phyloP scores from a whole-genome alignment of 257 asterid species.

The Jacaranda copaia region DNA sequence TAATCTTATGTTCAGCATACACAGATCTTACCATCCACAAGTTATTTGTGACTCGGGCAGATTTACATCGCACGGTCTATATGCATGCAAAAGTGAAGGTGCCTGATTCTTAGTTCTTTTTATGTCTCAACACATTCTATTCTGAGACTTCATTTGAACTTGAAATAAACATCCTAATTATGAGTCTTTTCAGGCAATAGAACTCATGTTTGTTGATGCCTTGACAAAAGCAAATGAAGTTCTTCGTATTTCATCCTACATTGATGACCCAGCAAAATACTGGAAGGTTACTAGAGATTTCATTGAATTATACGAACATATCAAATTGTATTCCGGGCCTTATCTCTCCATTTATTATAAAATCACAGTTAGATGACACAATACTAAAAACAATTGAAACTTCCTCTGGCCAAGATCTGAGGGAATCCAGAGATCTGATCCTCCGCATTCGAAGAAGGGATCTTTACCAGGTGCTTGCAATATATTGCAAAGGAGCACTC shows the following conservation, averaged over 20 bases:
- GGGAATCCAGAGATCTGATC: constrained; percentile 87
- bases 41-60: constrained; percentile 89
- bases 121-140: constrained; percentile 25
- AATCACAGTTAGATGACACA: constrained; percentile 84
- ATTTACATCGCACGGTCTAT: constrained; percentile 82
- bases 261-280: constrained; percentile 75
- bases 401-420: constrained; percentile 61
- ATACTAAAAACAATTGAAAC: constrained; percentile 81
- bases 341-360: constrained; percentile 19
- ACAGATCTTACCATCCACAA: constrained; percentile 93
- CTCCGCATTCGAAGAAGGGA: constrained; percentile 83
- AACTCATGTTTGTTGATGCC: constrained; percentile 89
- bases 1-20: constrained; percentile 33
- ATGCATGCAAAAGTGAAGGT: constrained; percentile 92
- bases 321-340: constrained; percentile 12
- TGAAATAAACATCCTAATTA: constrained; percentile 23
- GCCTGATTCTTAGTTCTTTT: constrained; percentile 23
- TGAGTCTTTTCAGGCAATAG: constrained; percentile 70
- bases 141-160: constrained; percentile 13
- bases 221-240: constrained; percentile 70
- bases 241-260: constrained; percentile 71
- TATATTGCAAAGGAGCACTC: constrained; percentile 8
- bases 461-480: constrained; percentile 72
- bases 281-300: constrained; percentile 72
- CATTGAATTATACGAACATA: constrained; percentile 12